Evolutionary conservation across 2,329 filamentous ascomycete genomes (phyloP), one percentile per base, ranked within the genome.

Genomic region (Trichoderma gracile): DNA sequence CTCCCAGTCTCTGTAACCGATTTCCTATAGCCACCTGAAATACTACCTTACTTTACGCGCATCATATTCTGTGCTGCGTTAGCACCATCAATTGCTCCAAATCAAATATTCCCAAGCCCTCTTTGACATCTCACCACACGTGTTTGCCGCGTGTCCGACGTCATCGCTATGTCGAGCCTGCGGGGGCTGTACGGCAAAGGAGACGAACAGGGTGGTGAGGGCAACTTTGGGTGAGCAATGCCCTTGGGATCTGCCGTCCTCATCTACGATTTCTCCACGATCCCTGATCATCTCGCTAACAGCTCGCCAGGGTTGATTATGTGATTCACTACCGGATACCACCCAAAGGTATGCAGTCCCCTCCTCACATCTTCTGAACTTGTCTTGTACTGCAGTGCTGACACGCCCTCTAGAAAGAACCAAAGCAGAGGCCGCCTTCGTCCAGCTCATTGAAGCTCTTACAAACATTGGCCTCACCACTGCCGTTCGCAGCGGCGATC

Each of bases 401-500:
- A 49, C 58, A 66, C 61, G 64, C 68, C 68, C 40, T 42, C 70
- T 50, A 92, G 91, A 89, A 70, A 87, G 86, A 70, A 78, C 80
- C 45, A 82, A 90, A 74, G 91, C 93, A 17, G 86, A 89, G 73
- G 85, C 87, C 17, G 84, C 89, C 70, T 97, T 97, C 74, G 86
- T 90, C 68, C 87, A 89, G 72, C 87, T 98, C 46, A 84, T 96
- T 71, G 80, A 90, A 71, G 86, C 87, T 45, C 84, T 99, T 45
- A 86, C 90, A 38, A 81, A 83, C 55, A 90, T 93, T 50, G 93
- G 94, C n/a, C 83, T 98, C 67, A 86, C 90, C 47, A 93, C 91
- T 10, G 92, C 97, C 78, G 93, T 97, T 57, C 90, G 95, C 68
- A 87, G 88, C 71, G 93, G 92, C 64, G 87, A 90, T 69, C 84